Evolutionary conservation across 345 rosid species (phyloP).

Genomic region (Moringa oleifera): DNA sequence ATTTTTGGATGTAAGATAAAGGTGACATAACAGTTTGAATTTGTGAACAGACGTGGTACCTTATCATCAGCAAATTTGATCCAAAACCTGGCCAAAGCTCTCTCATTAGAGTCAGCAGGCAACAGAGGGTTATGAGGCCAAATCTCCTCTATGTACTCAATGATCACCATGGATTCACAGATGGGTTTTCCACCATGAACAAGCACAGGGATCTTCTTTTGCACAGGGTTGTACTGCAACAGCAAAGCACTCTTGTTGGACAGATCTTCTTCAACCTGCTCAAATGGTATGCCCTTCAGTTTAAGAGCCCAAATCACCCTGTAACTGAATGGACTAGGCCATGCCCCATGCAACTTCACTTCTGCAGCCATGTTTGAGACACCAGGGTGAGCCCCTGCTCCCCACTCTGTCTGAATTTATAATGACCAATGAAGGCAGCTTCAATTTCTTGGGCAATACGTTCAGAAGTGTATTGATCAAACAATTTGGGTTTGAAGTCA

Average conservation of each 20-base stretch:
- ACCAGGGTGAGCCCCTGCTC: too few species aligned
- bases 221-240: conserved; percentile 23
- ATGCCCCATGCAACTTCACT: conserved; percentile 26
- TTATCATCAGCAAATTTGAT: conserved; percentile 28
- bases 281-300: conserved; percentile 25
- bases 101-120: conserved; percentile 23
- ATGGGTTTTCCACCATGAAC: conserved; percentile 29
- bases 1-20: too few species aligned
- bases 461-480: too few species aligned
- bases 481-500: too few species aligned
- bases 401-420: too few species aligned
- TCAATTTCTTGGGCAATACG: too few species aligned
- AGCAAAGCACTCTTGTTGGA: conserved; percentile 24
- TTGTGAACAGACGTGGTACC: conserved; percentile 7
- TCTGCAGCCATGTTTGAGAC: too few species aligned
- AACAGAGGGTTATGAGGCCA: conserved; percentile 27
- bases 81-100: conserved; percentile 28
- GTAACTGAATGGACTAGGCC: conserved; percentile 23
- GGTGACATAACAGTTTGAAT: too few species aligned
- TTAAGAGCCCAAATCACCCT: conserved; percentile 31
- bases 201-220: conserved; percentile 33
- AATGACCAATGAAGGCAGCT: too few species aligned
- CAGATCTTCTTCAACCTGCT: conserved; percentile 28
- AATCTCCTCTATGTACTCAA: conserved; percentile 30
- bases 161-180: conserved; percentile 26